Conservation (phyloP, 2,329 filamentous ascomycete species). For the Calonectria henricotiae region DNA sequence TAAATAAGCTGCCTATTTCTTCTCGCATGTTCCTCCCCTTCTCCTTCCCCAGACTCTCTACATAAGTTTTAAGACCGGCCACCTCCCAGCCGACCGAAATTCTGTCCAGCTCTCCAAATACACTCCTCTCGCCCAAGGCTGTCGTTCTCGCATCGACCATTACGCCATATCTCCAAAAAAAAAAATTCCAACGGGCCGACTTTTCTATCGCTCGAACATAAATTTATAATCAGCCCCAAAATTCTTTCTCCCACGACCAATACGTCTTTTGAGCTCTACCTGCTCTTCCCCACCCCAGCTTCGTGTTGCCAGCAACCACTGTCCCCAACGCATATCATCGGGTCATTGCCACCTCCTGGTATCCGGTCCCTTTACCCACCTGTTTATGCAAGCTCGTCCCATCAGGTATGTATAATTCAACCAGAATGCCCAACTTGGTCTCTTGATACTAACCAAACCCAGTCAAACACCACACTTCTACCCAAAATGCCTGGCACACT, state of each 20-base stretch:
- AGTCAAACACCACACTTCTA: constrained; percentile 27
- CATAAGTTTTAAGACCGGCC: constrained; percentile 17
- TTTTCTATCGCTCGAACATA: constrained; percentile 9
- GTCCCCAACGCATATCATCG: constrained; percentile 41
- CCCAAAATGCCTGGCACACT: constrained; percentile 58
- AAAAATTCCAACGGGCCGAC: constrained; percentile 14
- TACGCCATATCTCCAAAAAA: constrained; percentile 17
- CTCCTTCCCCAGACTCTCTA: constrained; percentile 41
- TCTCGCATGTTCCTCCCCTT: constrained; percentile 40
- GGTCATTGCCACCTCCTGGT: constrained; percentile 41
- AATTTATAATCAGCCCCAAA: constrained; percentile 7
- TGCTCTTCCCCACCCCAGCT: constrained; percentile 22
- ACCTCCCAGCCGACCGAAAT: not conserved
- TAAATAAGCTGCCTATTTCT: constrained; percentile 41
- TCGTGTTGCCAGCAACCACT: constrained; percentile 13
- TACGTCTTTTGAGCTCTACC: not conserved
- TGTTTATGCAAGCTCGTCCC: constrained; percentile 50
- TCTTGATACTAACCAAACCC: constrained; percentile 31
- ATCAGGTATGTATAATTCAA: constrained; percentile 48
- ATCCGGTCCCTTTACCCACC: constrained; percentile 46
- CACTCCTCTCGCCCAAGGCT: not conserved
- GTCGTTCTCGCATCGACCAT: not conserved
- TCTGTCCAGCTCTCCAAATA: not conserved
- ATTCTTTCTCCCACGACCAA: constrained; percentile 1
- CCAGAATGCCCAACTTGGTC: constrained; percentile 1